Evolutionary conservation across 495 filamentous ascomycete genomes (phyloP).

Genomic region (Trichoderma reesei): DNA sequence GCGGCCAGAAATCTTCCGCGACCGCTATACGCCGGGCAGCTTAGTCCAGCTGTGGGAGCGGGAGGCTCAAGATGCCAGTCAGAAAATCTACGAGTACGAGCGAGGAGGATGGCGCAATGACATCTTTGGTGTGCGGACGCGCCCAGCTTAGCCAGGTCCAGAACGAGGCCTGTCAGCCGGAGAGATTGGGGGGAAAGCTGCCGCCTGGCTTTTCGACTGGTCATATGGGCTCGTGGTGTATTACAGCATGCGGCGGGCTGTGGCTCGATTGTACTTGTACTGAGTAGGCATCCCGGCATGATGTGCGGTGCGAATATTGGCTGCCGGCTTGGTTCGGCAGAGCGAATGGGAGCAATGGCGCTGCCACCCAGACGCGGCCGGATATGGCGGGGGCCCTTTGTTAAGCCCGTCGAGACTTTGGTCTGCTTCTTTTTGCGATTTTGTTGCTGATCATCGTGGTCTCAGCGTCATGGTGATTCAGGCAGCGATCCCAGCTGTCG

Average conservation of each 20-base stretch:
- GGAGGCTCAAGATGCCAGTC: slow-evolving; percentile 54
- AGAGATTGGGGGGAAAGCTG: not conserved
- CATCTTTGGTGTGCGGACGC: slow-evolving; percentile 62
- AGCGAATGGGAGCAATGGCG: not conserved
- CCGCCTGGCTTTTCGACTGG: not conserved
- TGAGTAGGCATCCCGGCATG: not conserved
- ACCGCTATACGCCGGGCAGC: slow-evolving; percentile 79
- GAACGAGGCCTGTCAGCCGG: not conserved
- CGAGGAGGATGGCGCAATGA: slow-evolving; percentile 78
- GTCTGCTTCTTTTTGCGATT: not conserved
- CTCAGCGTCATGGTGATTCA: not conserved
- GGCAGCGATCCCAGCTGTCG: not conserved
- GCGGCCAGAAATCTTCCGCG: slow-evolving; percentile 62
- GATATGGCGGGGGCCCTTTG: not conserved
- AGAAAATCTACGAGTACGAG: slow-evolving; percentile 48
- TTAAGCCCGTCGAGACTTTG: not conserved
- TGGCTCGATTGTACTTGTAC: not conserved
- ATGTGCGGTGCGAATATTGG: slow-evolving; percentile 1
- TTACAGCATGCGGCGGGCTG: not conserved
- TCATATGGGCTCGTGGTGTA: not conserved
- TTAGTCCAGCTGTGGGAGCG: slow-evolving; percentile 81
- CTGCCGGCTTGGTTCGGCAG: not conserved
- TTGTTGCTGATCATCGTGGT: slow-evolving; percentile 2
- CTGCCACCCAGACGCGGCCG: not conserved
- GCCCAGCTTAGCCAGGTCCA: slow-evolving; percentile 1